Base-by-base conservation (phyloP, 2,329 filamentous ascomycete species). In the Apiospora pterosperma region DNA sequence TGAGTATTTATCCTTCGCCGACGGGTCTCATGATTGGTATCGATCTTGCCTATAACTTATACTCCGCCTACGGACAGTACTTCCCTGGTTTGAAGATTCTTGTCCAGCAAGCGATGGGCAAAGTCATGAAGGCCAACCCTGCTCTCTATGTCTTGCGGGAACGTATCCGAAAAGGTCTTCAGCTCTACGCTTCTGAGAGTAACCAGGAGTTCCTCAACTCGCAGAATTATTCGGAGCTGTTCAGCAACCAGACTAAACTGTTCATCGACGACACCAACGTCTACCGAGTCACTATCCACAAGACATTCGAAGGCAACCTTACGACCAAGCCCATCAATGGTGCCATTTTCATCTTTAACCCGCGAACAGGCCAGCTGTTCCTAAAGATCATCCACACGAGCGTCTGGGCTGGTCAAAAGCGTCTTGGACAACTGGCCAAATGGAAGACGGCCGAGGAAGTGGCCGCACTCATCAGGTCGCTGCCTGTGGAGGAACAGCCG, bases 401-500 rank as follows among this genome's bases (percentile, higher is more conserved):
- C 75, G 96, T 99, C 34, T 99, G 96, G 96, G 96, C 96, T 62
- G 96, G 96, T 63, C 96, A 99, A 80, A 99, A 99, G 80, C 96
- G 96, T 92, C 88, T 99, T 36, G 96, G 96, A 70, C 96, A 99
- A 78, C 82, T 99, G 70, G 96, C 96, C 59, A 99, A 99, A 77
- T 99, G 96, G 96, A 99, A 99, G 85, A 99, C 96, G 19, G 96
- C 96, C 1, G 96, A 99, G 89, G 96, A 99, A 93, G 96, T 99
- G 3, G 96, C 96, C 5, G 96, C 96, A 23, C 85, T 99, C 52
- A 99, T 99, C 76, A 89, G 96, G 70, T 99, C 96, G 1, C 79
- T 99, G 48, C 96, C 96, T 0, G 93, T 97, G 7, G 96, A 99
- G 83, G 96, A 99, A 79, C 96, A 99, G 76, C 96, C 96, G 41